Percentiles rank a stretch among this genome's conserved stretches.
phyloP scores from a whole-genome alignment of 139 green algal genomes.

The Picochlorum sp. region DNA sequence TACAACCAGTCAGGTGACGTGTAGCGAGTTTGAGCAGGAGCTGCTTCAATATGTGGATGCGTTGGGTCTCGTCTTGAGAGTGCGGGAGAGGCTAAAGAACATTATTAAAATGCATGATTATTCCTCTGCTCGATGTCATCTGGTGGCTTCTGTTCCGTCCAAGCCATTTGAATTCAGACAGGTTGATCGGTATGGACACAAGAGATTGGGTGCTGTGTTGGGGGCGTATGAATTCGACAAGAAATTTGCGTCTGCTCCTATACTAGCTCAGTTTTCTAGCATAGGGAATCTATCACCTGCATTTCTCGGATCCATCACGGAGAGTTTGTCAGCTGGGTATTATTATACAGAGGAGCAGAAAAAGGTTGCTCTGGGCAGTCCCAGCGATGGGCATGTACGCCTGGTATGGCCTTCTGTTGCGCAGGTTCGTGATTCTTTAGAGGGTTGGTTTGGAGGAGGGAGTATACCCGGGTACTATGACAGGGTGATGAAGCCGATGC shows the following conservation, averaged over 20 bases:
- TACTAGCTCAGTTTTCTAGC: conserved; percentile 59
- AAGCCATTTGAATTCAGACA: conserved; percentile 44
- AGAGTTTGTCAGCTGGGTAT: conserved; percentile 37
- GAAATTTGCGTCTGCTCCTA: conserved; percentile 21
- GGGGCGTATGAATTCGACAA: conserved; percentile 16
- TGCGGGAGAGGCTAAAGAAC: neutral
- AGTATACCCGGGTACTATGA: conserved; percentile 48
- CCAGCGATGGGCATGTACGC: conserved; percentile 17
- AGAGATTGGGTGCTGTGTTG: conserved; percentile 48
- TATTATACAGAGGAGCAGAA: neutral
- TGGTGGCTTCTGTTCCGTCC: conserved; percentile 43
- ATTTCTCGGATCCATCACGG: conserved; percentile 59
- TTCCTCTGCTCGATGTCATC: conserved; percentile 33
- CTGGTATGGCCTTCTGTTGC: conserved; percentile 59
- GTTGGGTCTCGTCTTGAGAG: conserved; percentile 36
- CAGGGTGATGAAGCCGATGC: conserved; percentile 60
- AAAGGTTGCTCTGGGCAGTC: neutral
- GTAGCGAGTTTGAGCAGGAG: conserved; percentile 18
- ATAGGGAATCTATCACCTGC: conserved; percentile 51
- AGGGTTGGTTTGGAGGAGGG: conserved; percentile 58
- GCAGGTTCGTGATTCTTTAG: conserved; percentile 52
- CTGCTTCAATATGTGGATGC: conserved; percentile 39
- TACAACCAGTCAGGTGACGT: conserved; percentile 43
- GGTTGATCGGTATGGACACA: conserved; percentile 41
- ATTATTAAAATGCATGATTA: conserved; percentile 51